Evolutionary conservation across 257 asterid species (phyloP).

Genomic region (Thymus mandschuricus): DNA sequence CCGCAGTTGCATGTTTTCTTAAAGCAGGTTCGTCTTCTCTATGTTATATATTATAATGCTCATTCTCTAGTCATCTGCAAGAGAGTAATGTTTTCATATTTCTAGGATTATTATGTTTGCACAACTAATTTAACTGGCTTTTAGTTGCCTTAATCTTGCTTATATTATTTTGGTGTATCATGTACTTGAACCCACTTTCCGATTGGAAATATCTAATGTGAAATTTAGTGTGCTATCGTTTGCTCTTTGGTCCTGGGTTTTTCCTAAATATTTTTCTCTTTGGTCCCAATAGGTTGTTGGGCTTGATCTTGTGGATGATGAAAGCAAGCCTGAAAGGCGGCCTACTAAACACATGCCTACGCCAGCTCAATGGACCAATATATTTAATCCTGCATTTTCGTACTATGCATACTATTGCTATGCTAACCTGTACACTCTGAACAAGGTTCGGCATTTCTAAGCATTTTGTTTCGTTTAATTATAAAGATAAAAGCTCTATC

Average conservation of each 20-base stretch:
- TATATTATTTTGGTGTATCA: background rate
- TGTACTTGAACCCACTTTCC: background rate
- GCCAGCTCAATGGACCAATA: constrained; percentile 92
- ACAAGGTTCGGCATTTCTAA: constrained; percentile 59
- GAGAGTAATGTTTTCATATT: background rate
- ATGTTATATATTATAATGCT: background rate
- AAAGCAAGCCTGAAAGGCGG: constrained; percentile 98
- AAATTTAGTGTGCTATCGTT: background rate
- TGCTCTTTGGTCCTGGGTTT: constrained; percentile 27
- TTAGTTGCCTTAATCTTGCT: background rate
- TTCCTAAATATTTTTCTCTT: constrained; percentile 18
- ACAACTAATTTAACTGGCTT: constrained; percentile 11
- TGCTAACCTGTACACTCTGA: constrained; percentile 93
- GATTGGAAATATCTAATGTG: background rate
- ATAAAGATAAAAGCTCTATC: constrained; percentile 5
- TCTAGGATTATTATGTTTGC: background rate
- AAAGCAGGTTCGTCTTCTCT: constrained; percentile 68
- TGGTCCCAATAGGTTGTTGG: constrained; percentile 81
- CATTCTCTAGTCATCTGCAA: background rate
- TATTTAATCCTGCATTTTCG: constrained; percentile 92
- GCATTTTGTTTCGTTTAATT: constrained; percentile 6
- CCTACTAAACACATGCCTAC: constrained; percentile 99
- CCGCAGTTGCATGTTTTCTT: constrained; percentile 92
- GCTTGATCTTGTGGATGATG: constrained; percentile 98
- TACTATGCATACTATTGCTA: constrained; percentile 95